These are phyloP conservation scores for Diaporthe citriasiana DNA, from an alignment of 2,329 filamentous ascomycete species.

Conservation along the genomic window DNA sequence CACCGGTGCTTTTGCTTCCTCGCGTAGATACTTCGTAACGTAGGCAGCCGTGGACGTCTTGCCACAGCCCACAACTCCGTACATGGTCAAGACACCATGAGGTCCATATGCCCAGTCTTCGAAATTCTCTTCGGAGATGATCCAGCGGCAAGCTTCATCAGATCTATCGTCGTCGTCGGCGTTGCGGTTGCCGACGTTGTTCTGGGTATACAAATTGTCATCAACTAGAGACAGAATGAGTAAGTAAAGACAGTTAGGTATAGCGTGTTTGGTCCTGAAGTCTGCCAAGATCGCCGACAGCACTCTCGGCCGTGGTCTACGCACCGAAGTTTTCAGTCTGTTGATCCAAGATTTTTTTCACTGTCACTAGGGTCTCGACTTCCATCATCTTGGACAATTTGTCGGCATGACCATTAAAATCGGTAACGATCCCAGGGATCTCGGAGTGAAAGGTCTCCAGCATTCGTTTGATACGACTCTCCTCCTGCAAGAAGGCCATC, in stretches of 20 bases:
- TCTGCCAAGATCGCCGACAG: too few relatives aligned
- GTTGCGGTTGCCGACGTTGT: not conserved
- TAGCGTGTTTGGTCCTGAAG: rapidly evolving
- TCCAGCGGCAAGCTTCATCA: conserved; percentile 13
- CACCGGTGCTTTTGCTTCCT: not conserved
- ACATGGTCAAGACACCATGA: conserved; percentile 8
- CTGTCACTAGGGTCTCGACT: conserved; percentile 6
- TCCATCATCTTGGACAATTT: not conserved
- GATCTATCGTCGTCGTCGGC: not conserved
- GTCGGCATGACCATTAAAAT: conserved; percentile 1
- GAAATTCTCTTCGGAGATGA: not conserved
- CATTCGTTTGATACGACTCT: not conserved
- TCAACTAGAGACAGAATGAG: not conserved
- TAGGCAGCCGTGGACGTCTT: conserved; percentile 3
- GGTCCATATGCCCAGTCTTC: not conserved
- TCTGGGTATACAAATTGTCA: conserved; percentile 12
- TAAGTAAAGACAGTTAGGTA: not conserved
- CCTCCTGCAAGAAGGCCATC: not conserved
- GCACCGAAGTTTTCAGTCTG: not conserved
- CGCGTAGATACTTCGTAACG: not conserved
- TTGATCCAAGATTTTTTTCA: conserved; percentile 7
- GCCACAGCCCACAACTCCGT: conserved; percentile 8
- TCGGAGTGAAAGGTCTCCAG: conserved; percentile 1
- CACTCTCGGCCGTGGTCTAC: not conserved
- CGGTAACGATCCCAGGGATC: not conserved